Base-by-base conservation (phyloP, 1,284 basidiomycete genomes). In the Malassezia obtusa region DNA sequence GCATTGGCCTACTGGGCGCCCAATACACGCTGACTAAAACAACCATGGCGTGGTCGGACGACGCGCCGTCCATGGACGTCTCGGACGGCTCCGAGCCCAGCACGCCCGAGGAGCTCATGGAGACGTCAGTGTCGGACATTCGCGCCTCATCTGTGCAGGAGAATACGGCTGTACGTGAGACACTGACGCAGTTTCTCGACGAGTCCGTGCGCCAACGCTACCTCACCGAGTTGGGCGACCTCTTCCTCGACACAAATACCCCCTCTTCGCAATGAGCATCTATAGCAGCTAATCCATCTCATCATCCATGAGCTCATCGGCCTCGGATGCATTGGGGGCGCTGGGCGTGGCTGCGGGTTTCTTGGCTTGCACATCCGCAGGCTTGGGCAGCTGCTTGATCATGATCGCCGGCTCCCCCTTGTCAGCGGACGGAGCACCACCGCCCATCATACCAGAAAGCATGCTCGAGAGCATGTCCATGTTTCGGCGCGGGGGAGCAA, bases 301-400 rank as follows among this genome's bases (percentile, higher is more conserved):
- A 17, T 56, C 44, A 30, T 56, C 53, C 31, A 50, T 38, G 15
- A 56, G 49, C 48, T 56, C 26, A 17, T 50, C 53, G 2, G 53
- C 53, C 22, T 56, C 53, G 2, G 33, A 24, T 15, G 21, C 33
- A 3, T 22, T n/a, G 25, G 15, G 15, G 21, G 19, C 15, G n/a
- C 25, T 32, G n/a, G 40, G n/a, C 12, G 14, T 9, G 3, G 28
- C 21, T 3, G 9, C 15, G 19, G 28, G 5, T 19, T 52, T 33
- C n/a, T n/a, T n/a, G n/a, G n/a, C n/a, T n/a, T 36, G 28, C 4
- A 49, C 36, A 11, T 46, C 49, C 8, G 25, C 24, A 1, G 53
- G 53, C 21, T 44, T 32, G 2, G 53, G 30, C 14, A 56, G 49
- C 32, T 56, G 53, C 30, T 46, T 45, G 36, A 56, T 44, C 10